Percentiles rank a stretch among this genome's conserved stretches.
Evolutionary conservation across 129 eudicot species (phyloP).

Genomic region (Artemisia argyi): DNA sequence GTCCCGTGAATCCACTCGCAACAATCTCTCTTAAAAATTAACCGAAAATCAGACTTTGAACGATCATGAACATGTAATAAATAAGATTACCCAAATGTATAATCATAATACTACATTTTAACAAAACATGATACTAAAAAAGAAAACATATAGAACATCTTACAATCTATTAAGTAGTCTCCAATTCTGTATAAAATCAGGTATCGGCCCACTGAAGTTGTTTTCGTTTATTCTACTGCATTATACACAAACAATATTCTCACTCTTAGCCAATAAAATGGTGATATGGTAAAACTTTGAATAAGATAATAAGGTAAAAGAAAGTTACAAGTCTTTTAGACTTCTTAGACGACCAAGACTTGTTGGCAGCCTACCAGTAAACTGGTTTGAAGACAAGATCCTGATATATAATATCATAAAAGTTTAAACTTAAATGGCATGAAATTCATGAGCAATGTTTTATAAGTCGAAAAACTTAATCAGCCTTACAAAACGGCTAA

Average conservation of each 20-base stretch:
- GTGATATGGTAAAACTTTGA: background rate
- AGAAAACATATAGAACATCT: slow-evolving; percentile 27
- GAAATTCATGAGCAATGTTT: background rate
- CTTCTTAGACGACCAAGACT: slow-evolving; percentile 55
- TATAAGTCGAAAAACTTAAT: background rate
- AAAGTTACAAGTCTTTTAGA: slow-evolving; percentile 64
- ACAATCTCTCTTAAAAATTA: slow-evolving; percentile 63
- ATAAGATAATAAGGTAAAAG: background rate
- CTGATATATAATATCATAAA: slow-evolving; percentile 38
- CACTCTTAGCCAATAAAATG: background rate
- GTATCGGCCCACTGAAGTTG: slow-evolving; percentile 75
- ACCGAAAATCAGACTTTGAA: background rate
- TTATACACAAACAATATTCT: background rate
- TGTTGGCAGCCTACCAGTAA: slow-evolving; percentile 65
- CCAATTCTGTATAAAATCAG: slow-evolving; percentile 79
- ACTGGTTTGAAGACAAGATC: slow-evolving; percentile 72
- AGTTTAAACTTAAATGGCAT: background rate
- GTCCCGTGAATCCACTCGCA: slow-evolving; percentile 88
- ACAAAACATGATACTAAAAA: background rate
- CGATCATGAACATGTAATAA: background rate
- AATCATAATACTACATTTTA: background rate
- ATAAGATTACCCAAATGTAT: background rate
- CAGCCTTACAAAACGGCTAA: slow-evolving; percentile 56
- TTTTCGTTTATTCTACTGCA: slow-evolving; percentile 87
- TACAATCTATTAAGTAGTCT: slow-evolving; percentile 67